A percentile compares a stretch with the other conserved stretches of the same genome.
These are phyloP conservation scores for Pyrus hybrid DNA, from an alignment of 331 rosid species.

Conservation along the genomic window DNA sequence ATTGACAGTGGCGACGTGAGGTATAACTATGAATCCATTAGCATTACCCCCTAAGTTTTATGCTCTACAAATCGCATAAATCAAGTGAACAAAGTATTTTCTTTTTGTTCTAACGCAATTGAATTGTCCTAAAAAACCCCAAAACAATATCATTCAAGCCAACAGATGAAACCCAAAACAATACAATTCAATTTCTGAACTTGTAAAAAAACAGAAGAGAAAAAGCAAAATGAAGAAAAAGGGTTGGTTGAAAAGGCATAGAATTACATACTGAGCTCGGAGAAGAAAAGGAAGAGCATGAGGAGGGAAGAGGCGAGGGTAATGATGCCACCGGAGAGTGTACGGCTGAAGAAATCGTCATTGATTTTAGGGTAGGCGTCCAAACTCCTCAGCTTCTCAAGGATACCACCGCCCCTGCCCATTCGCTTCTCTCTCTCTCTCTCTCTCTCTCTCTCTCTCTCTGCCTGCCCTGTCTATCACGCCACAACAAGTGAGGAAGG, in stretches of 20 bases:
- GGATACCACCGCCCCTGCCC: constrained; percentile 30
- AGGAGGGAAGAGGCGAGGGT: constrained; percentile 59
- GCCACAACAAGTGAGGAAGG: too few species aligned
- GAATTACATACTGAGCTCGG: constrained; percentile 68
- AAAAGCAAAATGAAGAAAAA: neutral
- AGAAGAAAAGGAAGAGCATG: constrained; percentile 68
- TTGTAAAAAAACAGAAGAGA: neutral
- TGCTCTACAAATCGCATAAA: neutral
- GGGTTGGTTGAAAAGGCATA: neutral
- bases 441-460: too few species aligned
- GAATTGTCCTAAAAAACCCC: too few species aligned
- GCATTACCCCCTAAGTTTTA: neutral
- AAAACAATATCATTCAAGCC: too few species aligned
- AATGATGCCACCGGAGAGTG: constrained; percentile 79
- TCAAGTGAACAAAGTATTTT: too few species aligned
- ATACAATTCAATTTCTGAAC: too few species aligned
- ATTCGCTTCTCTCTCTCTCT: too few species aligned
- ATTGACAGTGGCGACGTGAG: neutral
- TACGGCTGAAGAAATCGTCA: constrained; percentile 78
- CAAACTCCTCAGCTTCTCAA: constrained; percentile 67
- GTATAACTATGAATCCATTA: neutral
- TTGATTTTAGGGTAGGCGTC: constrained; percentile 94
- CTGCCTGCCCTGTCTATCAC: too few species aligned
- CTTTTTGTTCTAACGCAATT: too few species aligned
- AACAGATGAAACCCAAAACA: too few species aligned